Conservation (phyloP, 2,329 filamentous ascomycete species). For the Leptographium lundbergii region DNA sequence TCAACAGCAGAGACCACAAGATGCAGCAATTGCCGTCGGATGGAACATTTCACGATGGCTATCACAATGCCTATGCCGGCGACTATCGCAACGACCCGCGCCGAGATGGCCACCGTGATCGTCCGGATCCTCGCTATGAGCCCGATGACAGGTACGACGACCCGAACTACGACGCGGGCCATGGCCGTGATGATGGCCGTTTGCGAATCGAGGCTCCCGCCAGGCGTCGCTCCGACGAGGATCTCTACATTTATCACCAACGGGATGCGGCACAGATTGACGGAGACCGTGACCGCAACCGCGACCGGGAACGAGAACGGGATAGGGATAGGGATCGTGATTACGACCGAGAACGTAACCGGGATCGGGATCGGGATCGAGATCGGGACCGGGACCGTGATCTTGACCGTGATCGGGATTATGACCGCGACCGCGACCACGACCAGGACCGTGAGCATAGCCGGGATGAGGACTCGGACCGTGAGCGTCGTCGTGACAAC, state of each 20-base stretch:
- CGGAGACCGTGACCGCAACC: conserved; percentile 1
- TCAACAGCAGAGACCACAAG: conserved; percentile 11
- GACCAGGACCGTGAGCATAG: conserved; percentile 9
- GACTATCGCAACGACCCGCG: background rate
- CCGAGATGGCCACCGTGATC: background rate
- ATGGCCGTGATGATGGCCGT: conserved; percentile 3
- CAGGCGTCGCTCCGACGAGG: conserved; percentile 8
- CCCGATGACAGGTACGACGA: background rate
- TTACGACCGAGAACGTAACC: conserved; percentile 10
- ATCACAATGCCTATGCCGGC: conserved; percentile 3
- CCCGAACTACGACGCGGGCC: conserved; percentile 1
- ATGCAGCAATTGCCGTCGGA: background rate
- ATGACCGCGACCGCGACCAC: conserved; percentile 3
- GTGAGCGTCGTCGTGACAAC: background rate
- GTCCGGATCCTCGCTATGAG: background rate
- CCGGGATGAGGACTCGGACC: background rate
- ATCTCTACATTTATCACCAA: conserved; percentile 7
- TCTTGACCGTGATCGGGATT: background rate
- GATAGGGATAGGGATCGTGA: conserved; percentile 13
- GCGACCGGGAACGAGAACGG: background rate
- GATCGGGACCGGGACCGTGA: conserved; percentile 1
- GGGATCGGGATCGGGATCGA: conserved; percentile 6
- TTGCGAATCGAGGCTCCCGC: conserved; percentile 5
- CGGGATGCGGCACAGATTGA: conserved; percentile 7
- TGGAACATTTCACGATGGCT: conserved; percentile 3